Evolutionary conservation across 805 yeast genomes (phyloP).

Genomic region (Saccharomycopsis guyanensis): DNA sequence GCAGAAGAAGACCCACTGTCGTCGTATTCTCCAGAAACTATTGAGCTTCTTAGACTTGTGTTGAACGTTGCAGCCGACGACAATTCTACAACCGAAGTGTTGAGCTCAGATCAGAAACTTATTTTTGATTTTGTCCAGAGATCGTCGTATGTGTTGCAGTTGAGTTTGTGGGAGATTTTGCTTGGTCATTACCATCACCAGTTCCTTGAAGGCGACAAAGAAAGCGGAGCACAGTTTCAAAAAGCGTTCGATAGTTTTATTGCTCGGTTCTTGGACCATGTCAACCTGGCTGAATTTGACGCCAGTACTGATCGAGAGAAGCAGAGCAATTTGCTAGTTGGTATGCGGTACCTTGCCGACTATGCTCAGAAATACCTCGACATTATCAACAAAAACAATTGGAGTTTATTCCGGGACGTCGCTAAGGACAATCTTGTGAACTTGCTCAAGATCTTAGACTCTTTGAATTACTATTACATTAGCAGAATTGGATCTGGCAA

Average conservation of each 20-base stretch:
- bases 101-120: slow-evolving; percentile 36
- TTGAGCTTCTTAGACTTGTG: slow-evolving; percentile 6
- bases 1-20: slow-evolving; percentile 4
- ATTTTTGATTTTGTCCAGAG: slow-evolving; percentile 52
- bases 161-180: slow-evolving; percentile 71
- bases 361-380: slow-evolving; percentile 1
- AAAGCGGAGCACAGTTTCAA: slow-evolving; percentile 1
- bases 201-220: not conserved
- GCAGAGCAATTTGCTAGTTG: slow-evolving; percentile 1
- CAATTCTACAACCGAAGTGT: slow-evolving; percentile 4
- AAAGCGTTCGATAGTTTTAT: slow-evolving; percentile 3
- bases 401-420: not conserved
- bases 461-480: slow-evolving; percentile 7
- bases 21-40: slow-evolving; percentile 2
- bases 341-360: slow-evolving; percentile 9
- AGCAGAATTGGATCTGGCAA: slow-evolving; percentile 1
- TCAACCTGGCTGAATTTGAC: not conserved
- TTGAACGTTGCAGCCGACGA: slow-evolving; percentile 1
- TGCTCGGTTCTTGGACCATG: not conserved
- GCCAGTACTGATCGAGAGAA: not conserved
- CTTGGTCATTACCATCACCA: slow-evolving; percentile 32
- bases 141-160: slow-evolving; percentile 58
- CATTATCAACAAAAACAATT: slow-evolving; percentile 1
- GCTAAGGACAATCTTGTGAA: not conserved
- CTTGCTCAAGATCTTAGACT: not conserved